Conservation (phyloP, 2,329 filamentous ascomycete species). For the Pleurostoma richardsiae region DNA sequence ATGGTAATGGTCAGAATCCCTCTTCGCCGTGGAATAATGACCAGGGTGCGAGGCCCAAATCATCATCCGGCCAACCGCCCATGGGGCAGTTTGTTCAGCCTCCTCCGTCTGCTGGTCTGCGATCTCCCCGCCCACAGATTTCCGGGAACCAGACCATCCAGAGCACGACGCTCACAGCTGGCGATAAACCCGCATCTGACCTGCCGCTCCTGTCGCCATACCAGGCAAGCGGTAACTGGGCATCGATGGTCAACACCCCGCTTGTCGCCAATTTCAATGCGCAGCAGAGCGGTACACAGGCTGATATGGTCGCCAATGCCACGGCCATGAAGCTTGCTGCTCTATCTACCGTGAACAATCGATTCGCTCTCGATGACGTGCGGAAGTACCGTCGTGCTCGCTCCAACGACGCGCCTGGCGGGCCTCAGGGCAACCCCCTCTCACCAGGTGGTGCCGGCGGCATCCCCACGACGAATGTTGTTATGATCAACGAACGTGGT, state of each 20-base stretch:
- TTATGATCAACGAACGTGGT: constrained; percentile 93
- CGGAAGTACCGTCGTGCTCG: constrained; percentile 91
- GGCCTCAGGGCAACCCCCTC: constrained; percentile 52
- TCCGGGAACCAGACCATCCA: constrained; percentile 68
- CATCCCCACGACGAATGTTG: constrained; percentile 65
- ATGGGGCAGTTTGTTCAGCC: constrained; percentile 97
- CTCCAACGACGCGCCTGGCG: constrained; percentile 73
- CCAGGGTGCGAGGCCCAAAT: constrained; percentile 60
- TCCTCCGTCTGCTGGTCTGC: constrained; percentile 66
- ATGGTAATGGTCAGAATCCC: constrained; percentile 60
- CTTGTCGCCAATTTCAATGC: constrained; percentile 82
- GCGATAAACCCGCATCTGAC: constrained; percentile 63
- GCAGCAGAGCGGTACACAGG: constrained; percentile 63
- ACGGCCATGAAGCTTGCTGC: constrained; percentile 98
- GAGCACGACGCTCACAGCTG: constrained; percentile 73
- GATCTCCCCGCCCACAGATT: constrained; percentile 73
- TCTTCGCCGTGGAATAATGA: constrained; percentile 74
- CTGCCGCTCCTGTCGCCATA: constrained; percentile 85
- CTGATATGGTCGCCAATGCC: constrained; percentile 97
- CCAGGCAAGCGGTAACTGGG: constrained; percentile 82
- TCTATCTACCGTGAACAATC: constrained; percentile 95
- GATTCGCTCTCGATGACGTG: constrained; percentile 93
- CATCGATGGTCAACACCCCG: constrained; percentile 96
- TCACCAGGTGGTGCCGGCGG: constrained; percentile 61
- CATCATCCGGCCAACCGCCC: constrained; percentile 68